Conservation (phyloP, 2,329 filamentous ascomycete species). For the Penicillium glabrum region DNA sequence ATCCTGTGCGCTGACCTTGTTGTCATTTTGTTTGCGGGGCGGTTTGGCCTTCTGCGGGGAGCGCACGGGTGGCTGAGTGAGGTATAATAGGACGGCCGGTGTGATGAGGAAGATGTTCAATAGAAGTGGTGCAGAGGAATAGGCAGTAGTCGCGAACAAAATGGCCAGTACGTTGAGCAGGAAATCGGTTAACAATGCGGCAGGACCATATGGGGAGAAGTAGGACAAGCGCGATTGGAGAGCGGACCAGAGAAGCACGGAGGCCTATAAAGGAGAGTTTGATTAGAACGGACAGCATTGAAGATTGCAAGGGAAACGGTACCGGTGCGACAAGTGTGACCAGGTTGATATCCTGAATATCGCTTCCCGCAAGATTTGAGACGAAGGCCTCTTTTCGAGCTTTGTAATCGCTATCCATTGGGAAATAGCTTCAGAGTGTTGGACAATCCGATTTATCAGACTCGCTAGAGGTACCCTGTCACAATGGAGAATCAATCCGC, state of each 20-base stretch:
- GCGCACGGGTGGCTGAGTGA: slow-evolving; percentile 35
- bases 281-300: background rate
- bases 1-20: slow-evolving; percentile 22
- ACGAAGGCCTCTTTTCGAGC: slow-evolving; percentile 93
- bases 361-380: slow-evolving; percentile 81
- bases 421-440: slow-evolving; percentile 1
- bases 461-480: background rate
- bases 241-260: slow-evolving; percentile 82
- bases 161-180: slow-evolving; percentile 80
- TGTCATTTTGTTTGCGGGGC: slow-evolving; percentile 22
- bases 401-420: slow-evolving; percentile 68
- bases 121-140: slow-evolving; percentile 71
- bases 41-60: slow-evolving; percentile 36
- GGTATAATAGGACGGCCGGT: slow-evolving; percentile 65
- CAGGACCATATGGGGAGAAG: slow-evolving; percentile 71
- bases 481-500: background rate
- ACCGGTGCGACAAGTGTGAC: slow-evolving; percentile 86
- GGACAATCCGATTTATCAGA: background rate
- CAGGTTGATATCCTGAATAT: slow-evolving; percentile 79
- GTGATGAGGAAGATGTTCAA: slow-evolving; percentile 72
- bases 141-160: slow-evolving; percentile 82
- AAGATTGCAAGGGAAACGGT: slow-evolving; percentile 36
- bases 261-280: slow-evolving; percentile 58
- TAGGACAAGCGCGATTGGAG: slow-evolving; percentile 81
- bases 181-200: slow-evolving; percentile 76